phyloP scores from a whole-genome alignment of 164 flowering plant genomes.

The Kingdonia uniflora region DNA sequence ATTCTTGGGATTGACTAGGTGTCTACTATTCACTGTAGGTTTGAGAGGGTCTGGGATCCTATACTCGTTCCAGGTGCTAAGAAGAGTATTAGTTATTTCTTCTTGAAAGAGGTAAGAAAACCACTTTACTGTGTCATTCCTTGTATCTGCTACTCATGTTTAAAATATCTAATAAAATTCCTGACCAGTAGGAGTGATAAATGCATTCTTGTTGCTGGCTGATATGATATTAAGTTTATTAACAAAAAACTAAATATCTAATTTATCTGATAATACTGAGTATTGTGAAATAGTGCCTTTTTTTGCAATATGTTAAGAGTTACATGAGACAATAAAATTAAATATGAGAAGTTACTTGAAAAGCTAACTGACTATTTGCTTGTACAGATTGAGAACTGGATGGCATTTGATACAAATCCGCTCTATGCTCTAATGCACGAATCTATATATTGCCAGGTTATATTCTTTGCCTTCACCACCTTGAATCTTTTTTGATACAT shows the following conservation, averaged over 20 bases:
- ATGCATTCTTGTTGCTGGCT: not conserved
- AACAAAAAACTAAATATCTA: too few relatives aligned
- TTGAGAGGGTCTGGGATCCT: conserved; percentile 98
- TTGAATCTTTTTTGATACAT: too few relatives aligned
- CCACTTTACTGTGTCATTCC: not conserved
- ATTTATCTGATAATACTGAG: too few relatives aligned
- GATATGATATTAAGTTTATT: too few relatives aligned
- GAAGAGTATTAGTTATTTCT: conserved; percentile 59
- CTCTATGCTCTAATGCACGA: conserved; percentile 86
- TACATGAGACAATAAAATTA: too few relatives aligned
- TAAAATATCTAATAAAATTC: not conserved
- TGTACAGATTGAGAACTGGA: conserved; percentile 74
- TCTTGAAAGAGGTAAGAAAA: conserved; percentile 73
- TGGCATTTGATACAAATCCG: conserved; percentile 65
- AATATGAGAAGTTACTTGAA: too few relatives aligned
- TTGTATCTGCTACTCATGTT: not conserved
- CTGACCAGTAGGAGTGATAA: too few relatives aligned
- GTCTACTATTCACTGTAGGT: conserved; percentile 29
- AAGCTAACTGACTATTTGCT: not conserved
- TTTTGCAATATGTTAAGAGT: not conserved
- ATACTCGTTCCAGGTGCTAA: conserved; percentile 56
- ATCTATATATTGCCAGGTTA: conserved; percentile 88
- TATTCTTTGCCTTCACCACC: not conserved
- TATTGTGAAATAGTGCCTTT: too few relatives aligned
- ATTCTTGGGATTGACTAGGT: conserved; percentile 6